Evolutionary conservation across 2,329 filamentous ascomycete genomes (phyloP).

Genomic region (Rhynchosporium agropyri): DNA sequence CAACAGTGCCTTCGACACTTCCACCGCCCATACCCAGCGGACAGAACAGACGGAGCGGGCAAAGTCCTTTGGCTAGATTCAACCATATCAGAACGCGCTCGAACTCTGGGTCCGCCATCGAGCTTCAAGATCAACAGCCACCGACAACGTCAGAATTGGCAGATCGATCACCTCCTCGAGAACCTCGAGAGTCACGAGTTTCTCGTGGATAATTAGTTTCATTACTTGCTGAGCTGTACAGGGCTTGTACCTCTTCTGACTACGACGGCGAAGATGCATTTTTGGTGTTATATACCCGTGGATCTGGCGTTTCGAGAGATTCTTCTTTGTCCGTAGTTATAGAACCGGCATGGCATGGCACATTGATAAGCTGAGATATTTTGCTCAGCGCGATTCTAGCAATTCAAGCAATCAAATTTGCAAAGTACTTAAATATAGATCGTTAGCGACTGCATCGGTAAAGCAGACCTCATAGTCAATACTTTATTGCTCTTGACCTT

Average conservation of each 20-base stretch:
- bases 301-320: background rate
- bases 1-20: constrained; percentile 28
- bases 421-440: constrained; percentile 7
- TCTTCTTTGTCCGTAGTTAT: constrained; percentile 5
- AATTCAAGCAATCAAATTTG: background rate
- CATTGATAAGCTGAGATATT: background rate
- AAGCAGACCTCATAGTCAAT: background rate
- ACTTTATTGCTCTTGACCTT: background rate
- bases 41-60: constrained; percentile 35
- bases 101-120: constrained; percentile 33
- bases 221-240: background rate
- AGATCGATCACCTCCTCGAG: background rate
- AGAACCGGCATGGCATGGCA: constrained; percentile 17
- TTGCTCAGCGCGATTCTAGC: background rate
- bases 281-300: background rate
- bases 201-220: background rate
- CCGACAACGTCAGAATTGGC: constrained; percentile 16
- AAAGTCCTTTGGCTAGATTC: constrained; percentile 44
- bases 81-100: constrained; percentile 42
- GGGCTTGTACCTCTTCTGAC: background rate
- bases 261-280: background rate
- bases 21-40: constrained; percentile 30
- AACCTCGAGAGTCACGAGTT: background rate
- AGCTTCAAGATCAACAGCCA: constrained; percentile 32
- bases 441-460: background rate